Evolutionary conservation across 768 basidiomycete species (phyloP).

Genomic region (Mycena galopus): DNA sequence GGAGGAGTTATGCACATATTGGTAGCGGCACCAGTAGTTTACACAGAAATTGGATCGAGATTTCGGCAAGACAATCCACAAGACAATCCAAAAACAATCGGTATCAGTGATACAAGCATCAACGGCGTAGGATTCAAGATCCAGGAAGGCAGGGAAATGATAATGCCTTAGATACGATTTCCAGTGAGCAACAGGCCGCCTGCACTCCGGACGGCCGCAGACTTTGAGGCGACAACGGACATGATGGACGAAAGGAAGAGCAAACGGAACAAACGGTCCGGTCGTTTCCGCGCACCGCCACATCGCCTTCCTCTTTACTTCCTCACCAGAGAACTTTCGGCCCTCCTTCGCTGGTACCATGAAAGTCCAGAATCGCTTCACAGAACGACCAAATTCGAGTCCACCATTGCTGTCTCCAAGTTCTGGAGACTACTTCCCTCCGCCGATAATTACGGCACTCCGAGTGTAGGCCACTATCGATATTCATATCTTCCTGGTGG

Average conservation of each 20-base stretch:
- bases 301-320: neutral
- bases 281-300: neutral
- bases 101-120: too few relatives aligned
- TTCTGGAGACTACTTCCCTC: neutral
- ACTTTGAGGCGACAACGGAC: conserved; percentile 5
- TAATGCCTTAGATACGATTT: neutral
- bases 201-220: neutral
- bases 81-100: neutral
- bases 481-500: neutral
- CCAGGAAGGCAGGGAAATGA: neutral
- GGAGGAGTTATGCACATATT: too few relatives aligned
- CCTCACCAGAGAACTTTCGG: neutral
- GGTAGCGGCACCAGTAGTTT: too few relatives aligned
- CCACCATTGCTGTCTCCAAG: neutral
- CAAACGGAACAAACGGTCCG: neutral
- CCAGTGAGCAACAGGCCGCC: neutral
- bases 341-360: neutral
- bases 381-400: neutral
- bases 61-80: neutral
- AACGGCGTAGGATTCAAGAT: neutral
- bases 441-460: neutral
- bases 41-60: too few relatives aligned
- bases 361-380: neutral
- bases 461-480: too few relatives aligned
- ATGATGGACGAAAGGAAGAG: too few relatives aligned